Evolutionary conservation across 108 stramenopile genomes (phyloP).

Genomic region (Pseudonitzschia multiseries): DNA sequence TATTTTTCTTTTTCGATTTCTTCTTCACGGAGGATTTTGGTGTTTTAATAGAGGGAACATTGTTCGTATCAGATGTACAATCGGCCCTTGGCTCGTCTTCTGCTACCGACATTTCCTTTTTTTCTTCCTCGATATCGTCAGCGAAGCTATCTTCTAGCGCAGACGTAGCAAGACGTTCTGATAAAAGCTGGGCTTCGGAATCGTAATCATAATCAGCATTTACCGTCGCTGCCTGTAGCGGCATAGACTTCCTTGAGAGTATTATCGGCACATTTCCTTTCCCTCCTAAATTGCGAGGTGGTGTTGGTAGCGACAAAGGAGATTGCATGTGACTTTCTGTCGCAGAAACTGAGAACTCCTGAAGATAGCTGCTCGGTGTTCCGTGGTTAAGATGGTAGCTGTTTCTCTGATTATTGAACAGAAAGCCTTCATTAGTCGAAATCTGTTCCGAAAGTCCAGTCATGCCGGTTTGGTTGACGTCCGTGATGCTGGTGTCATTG

Average conservation of each 20-base stretch:
- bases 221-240: neutral
- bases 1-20: conserved; percentile 45
- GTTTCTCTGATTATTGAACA: neutral
- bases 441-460: neutral
- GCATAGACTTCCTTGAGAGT: conserved; percentile 23
- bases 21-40: conserved; percentile 8
- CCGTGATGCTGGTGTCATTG: neutral
- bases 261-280: conserved; percentile 33
- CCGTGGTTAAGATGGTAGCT: neutral
- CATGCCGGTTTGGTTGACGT: neutral
- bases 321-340: conserved; percentile 5
- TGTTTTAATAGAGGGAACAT: neutral
- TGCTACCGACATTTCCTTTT: conserved; percentile 20
- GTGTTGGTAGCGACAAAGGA: conserved; percentile 11
- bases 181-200: conserved; percentile 35
- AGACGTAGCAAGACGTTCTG: conserved; percentile 39
- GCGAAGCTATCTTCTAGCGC: conserved; percentile 41
- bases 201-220: conserved; percentile 28
- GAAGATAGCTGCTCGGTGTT: neutral
- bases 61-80: neutral
- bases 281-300: conserved; percentile 11
- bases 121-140: conserved; percentile 28
- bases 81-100: conserved; percentile 8
- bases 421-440: neutral
- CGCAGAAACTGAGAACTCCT: neutral